These are phyloP conservation scores for Corymbia calophylla DNA, from an alignment of 441 rosid species.

Conservation along the genomic window DNA sequence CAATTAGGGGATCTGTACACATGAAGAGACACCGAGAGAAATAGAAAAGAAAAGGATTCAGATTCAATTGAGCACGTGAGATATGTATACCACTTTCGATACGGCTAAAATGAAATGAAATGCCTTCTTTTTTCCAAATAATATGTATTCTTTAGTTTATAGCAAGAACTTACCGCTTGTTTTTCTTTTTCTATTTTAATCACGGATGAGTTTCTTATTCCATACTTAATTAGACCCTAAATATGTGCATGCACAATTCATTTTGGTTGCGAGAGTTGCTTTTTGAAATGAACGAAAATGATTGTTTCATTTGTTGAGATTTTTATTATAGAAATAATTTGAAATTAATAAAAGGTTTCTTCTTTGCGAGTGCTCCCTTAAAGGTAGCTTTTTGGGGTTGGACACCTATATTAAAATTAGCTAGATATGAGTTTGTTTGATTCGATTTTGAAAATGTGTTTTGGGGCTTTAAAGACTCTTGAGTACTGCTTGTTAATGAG, in stretches of 20 bases:
- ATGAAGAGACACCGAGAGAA: not conserved
- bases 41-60: not conserved
- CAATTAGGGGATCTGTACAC: not conserved
- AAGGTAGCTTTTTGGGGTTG: not conserved
- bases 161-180: not conserved
- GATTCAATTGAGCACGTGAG: not conserved
- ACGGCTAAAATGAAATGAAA: not conserved
- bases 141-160: not conserved
- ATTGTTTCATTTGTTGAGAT: not conserved
- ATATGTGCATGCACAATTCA: not conserved
- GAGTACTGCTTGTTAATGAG: rapidly evolving
- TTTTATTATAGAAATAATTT: not conserved
- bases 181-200: not conserved
- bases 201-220: not conserved
- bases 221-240: not conserved
- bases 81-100: not conserved
- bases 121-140: not conserved
- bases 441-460: not conserved
- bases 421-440: not conserved
- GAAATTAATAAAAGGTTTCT: not conserved
- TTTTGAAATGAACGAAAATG: not conserved
- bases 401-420: not conserved
- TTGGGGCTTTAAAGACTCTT: not conserved
- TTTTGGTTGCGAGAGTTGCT: not conserved
- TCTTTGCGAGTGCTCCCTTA: not conserved